Evolutionary conservation across 2,329 filamentous ascomycete genomes (phyloP), one percentile per base, ranked within the genome.

Genomic region (Colletotrichum aenigma): DNA sequence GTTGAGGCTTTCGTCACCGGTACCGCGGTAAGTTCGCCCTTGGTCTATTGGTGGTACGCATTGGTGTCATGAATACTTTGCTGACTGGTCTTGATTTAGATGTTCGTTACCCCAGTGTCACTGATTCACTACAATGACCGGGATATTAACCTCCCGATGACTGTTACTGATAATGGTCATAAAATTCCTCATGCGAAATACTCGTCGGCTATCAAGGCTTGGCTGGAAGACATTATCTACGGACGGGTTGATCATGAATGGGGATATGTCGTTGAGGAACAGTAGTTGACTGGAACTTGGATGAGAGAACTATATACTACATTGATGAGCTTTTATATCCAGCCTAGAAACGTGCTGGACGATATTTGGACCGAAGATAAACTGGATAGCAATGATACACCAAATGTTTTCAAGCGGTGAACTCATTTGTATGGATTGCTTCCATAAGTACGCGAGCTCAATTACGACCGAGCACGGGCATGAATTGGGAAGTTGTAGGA

Each of bases 1-100:
- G 83, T 98, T 10, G 96, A 98, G 86, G 91, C 94, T 2, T 98
- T 98, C 82, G 95, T 94, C 7, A 92, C 94, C 38, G 96, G 96
- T 21, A 98, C 96, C 76, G 96, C 96, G 72, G 93, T 94, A 88
- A 88, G 92, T 90, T 78, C 8, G 1, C 43, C n/a, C 26, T 24
- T 43, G 2, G 65, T 2, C 34, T 30, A 4, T 4, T 34, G 58
- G 18, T 30, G 12, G 28, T 4, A 10, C 18, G 9, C 6, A 18
- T 7, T 55, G 7, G 56, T 58, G 30, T 80, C 16, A 15, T 2
- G 12, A 16, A 12, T 16, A 13, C 6, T 18, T 43, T 18, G 48
- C 34, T 84, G 58, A 82, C 77, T 16, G 30, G 15, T 12, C 9
- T 32, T 4, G 9, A 21, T 60, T 0, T 38, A 94, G 91, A 95